Base-by-base conservation (phyloP, 192 early-diverging fungal genomes). In the Piromyces sp. region DNA sequence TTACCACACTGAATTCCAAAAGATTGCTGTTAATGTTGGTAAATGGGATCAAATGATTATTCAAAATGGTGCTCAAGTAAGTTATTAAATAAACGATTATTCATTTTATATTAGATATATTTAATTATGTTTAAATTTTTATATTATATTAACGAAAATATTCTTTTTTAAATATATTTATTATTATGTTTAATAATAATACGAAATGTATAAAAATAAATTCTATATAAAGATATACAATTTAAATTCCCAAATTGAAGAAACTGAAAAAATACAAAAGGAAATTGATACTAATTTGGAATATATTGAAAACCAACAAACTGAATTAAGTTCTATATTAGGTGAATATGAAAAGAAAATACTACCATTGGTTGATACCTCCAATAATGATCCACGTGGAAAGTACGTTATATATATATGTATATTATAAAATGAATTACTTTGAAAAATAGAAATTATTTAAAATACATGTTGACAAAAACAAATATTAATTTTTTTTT, bases 1-100 rank as follows among this genome's bases (percentile, higher is more conserved):
- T 51, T 90, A 91, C 79, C 93, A 94, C 3, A 89, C 90, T 30
- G 93, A 94, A 33, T 99, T 98, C 88, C 94, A 95, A 81, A 87
- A 87, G 37, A 93, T 95, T 85, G 96, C 96, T 2, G 88, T 87
- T 79, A 92, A 95, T 82, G 93, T 99, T 33, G 86, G 88, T 31
- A 87, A 93, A 78, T 96, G 93, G 95, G 97, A 99, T 87, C 89
- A 91, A 30, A 88, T 90, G 81, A 85, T 99, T 37, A 91, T 99
- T 83, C 89, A 93, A 82, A 96, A 96, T 84, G 94, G 93, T 29
- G 89, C 89, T 40, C 87, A 91, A 86, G 94, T 95, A 86, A 80
- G 84, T 80, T 29, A 51, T 68, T 17, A 22, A 40, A 13, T 40
- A 40, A 33, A 6, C n/a, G n/a, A 33, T 33, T 40, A 40, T 40